Base-by-base conservation (phyloP, 139 green algal genomes). In the Edaphochlamys debaryana region DNA sequence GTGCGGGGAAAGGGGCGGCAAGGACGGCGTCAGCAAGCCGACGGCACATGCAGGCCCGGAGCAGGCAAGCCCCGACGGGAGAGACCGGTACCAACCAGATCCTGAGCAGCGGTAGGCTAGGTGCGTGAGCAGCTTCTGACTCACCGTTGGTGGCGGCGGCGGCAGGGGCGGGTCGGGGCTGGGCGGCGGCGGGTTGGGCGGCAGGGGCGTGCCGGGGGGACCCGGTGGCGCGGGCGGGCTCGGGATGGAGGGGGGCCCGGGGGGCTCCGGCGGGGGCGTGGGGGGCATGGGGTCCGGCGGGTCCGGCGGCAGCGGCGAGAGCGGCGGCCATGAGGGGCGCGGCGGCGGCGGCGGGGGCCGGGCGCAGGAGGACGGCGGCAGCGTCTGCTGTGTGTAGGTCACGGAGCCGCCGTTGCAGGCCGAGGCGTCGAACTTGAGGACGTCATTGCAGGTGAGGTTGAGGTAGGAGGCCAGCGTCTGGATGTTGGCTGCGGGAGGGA, bases 381-480 rank as follows among this genome's bases (percentile, higher is more conserved):
- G 54, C 13, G 6, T 22, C 50, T 66, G 48, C 50, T 50, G 50
- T 0, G 70, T 79, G 70, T 79, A 79, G 3, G 8, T 9, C 50
- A 50, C n/a, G 15, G 48, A 27, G 32, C 50, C 32, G 54, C 70
- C 70, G 23, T 67, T 23, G 32, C 70, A 79, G 17, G 70, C 8
- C 37, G 48, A 38, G 70, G 19, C 70, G 48, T 79, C 50, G 22
- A 79, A 32, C 50, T 41, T 4, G 48, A 79, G 50, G 20, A 32
- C 32, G 48, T 79, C 70, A 34, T 6, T 20, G 70, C 70, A 79
- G 13, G 50, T 37, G 19, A 79, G 70, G 70, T 79, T 79, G 70
- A 67, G 67, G 32, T 38, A 48, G 70, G n/a, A 48, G 52, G 70
- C 70, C 70, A 79, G 32, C n/a, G 48, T 67, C 25, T 79, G 32